phyloP scores from a whole-genome alignment of 495 filamentous ascomycete species.

The Aspergillus leporis region DNA sequence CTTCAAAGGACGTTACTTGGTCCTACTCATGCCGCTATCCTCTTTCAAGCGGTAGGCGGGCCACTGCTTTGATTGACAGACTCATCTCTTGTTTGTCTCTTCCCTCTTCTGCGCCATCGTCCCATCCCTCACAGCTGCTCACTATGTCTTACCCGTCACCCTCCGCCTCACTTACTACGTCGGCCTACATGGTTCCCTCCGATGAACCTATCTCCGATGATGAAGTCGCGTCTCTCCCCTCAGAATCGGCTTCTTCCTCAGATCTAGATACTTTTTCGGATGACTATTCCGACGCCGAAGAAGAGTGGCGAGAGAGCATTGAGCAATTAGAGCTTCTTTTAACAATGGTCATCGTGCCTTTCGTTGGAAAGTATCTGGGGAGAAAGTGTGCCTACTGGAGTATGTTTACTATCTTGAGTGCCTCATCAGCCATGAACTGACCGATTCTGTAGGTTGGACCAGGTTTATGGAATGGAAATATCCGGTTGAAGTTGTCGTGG shows the following conservation, averaged over 20 bases:
- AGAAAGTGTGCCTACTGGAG: constrained; percentile 96
- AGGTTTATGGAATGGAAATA: constrained; percentile 79
- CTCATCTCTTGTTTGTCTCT: constrained; percentile 11
- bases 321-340: constrained; percentile 90
- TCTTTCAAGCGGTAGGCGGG: constrained; percentile 40
- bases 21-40: constrained; percentile 27
- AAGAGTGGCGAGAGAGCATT: constrained; percentile 88
- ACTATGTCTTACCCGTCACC: constrained; percentile 32
- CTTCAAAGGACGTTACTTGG: not conserved
- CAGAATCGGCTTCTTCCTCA: constrained; percentile 63
- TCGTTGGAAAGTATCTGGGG: constrained; percentile 89
- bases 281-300: constrained; percentile 76
- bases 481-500: constrained; percentile 63
- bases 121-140: constrained; percentile 7
- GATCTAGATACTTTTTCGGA: constrained; percentile 55
- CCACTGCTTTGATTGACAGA: constrained; percentile 31
- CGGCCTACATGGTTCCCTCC: constrained; percentile 44
- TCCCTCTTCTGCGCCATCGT: constrained; percentile 9
- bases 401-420: constrained; percentile 35
- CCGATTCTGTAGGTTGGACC: constrained; percentile 57
- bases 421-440: not conserved
- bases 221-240: constrained; percentile 79
- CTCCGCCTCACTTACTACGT: constrained; percentile 43
- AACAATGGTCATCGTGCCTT: constrained; percentile 91
- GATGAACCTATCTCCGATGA: constrained; percentile 52